Evolutionary conservation across 805 yeast species (phyloP).

Genomic region (Starmerella gropengiesseri): DNA sequence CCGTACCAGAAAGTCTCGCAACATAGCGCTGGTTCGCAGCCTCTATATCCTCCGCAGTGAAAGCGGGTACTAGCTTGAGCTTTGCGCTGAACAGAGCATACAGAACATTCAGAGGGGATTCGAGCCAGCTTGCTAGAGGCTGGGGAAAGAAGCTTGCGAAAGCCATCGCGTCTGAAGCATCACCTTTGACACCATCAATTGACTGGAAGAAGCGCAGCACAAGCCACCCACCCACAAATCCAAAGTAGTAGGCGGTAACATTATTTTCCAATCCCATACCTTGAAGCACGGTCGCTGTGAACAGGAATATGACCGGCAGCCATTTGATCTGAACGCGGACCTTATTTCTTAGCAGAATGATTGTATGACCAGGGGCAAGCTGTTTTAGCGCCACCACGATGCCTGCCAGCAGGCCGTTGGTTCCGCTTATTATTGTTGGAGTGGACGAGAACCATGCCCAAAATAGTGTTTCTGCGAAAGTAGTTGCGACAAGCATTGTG

Average conservation of each 20-base stretch:
- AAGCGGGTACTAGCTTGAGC: conserved; percentile 10
- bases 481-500: conserved; percentile 32
- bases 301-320: conserved; percentile 33
- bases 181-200: conserved; percentile 55
- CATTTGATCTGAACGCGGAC: conserved; percentile 36
- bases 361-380: conserved; percentile 50
- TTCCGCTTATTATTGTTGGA: conserved; percentile 14
- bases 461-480: conserved; percentile 16
- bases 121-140: conserved; percentile 40
- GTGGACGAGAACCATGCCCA: conserved; percentile 8
- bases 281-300: conserved; percentile 25
- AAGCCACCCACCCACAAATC: conserved; percentile 58
- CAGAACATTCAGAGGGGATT: conserved; percentile 39
- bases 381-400: conserved; percentile 56
- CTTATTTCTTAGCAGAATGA: conserved; percentile 38
- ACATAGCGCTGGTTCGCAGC: conserved; percentile 23
- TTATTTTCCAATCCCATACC: conserved; percentile 23
- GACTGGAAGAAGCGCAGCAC: conserved; percentile 68
- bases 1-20: conserved; percentile 22
- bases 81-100: conserved; percentile 30
- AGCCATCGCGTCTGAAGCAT: conserved; percentile 82
- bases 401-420: conserved; percentile 39
- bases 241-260: conserved; percentile 28
- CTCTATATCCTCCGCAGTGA: conserved; percentile 22
- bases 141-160: conserved; percentile 77